phyloP scores from a whole-genome alignment of 1,284 basidiomycete genomes.

The Naganishia albida region DNA sequence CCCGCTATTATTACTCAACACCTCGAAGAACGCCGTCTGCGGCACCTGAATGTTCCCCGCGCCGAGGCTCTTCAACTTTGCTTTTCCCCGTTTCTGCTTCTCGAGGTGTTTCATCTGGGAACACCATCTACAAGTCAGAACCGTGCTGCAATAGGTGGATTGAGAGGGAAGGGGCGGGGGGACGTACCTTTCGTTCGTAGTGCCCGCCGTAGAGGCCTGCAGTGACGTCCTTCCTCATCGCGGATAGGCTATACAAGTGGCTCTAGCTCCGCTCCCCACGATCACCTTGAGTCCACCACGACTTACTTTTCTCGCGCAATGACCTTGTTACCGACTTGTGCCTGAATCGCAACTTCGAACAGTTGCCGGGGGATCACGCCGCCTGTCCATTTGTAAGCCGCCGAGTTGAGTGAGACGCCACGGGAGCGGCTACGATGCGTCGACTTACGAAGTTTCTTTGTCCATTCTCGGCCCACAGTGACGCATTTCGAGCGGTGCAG shows the following conservation, averaged over 20 bases:
- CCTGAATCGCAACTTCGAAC: constrained; percentile 92
- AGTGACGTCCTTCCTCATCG: constrained; percentile 89
- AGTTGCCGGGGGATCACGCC: constrained; percentile 88
- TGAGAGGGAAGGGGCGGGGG: no score
- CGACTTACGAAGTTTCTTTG: constrained; percentile 78
- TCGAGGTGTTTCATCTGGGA: constrained; percentile 35
- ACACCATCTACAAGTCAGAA: background rate
- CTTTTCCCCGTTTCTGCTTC: constrained; percentile 43
- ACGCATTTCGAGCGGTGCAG: constrained; percentile 72
- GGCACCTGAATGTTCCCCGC: constrained; percentile 31
- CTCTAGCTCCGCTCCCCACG: no score
- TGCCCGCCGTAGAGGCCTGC: constrained; percentile 87
- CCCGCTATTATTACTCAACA: constrained; percentile 16
- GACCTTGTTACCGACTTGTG: constrained; percentile 72
- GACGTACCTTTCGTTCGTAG: constrained; percentile 34
- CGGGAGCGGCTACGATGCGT: no score
- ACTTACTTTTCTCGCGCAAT: constrained; percentile 75
- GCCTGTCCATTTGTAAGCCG: constrained; percentile 57
- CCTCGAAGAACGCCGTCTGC: constrained; percentile 27
- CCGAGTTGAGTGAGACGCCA: no score
- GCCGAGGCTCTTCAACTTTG: constrained; percentile 50
- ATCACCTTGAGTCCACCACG: constrained; percentile 9
- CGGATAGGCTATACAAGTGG: constrained; percentile 61
- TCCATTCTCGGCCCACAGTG: constrained; percentile 74
- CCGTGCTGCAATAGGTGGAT: background rate